Evolutionary conservation across 2,329 filamentous ascomycete genomes (phyloP).

Genomic region (Onygenales sp.): DNA sequence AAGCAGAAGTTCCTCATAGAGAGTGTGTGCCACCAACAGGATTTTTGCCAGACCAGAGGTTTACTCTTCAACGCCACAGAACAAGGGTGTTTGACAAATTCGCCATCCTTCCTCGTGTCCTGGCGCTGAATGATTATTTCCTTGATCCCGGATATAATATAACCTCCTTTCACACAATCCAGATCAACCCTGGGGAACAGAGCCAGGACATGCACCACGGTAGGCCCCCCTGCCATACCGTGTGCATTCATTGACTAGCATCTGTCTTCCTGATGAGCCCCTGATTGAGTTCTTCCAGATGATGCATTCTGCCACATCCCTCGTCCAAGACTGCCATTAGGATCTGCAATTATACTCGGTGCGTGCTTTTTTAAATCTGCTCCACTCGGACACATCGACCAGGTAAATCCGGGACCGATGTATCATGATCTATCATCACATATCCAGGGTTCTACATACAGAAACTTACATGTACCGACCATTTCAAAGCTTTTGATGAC

Average conservation of each 20-base stretch:
- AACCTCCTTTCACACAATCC: slow-evolving; percentile 28
- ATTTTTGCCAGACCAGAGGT: not conserved
- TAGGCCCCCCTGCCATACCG: not conserved
- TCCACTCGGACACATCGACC: not conserved
- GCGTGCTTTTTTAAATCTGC: slow-evolving; percentile 5
- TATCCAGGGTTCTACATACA: too few species aligned
- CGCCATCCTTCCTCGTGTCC: slow-evolving; percentile 22
- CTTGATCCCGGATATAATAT: slow-evolving; percentile 29
- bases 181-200: slow-evolving; percentile 30
- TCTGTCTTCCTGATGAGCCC: not conserved
- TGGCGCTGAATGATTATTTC: slow-evolving; percentile 33
- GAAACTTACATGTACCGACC: not conserved
- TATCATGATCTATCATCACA: too few species aligned
- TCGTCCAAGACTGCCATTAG: slow-evolving; percentile 25
- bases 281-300: slow-evolving; percentile 8
- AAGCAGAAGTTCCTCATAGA: not conserved
- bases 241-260: not conserved
- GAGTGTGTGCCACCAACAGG: not conserved
- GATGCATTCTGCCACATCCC: slow-evolving; percentile 23
- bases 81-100: slow-evolving; percentile 31
- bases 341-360: slow-evolving; percentile 24
- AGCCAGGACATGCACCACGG: slow-evolving; percentile 30
- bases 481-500: slow-evolving; percentile 22
- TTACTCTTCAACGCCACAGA: slow-evolving; percentile 3
- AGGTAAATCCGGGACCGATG: too few species aligned